phyloP scores from a whole-genome alignment of 176 grass and related monocot genomes.

The Triticum turgidum region DNA sequence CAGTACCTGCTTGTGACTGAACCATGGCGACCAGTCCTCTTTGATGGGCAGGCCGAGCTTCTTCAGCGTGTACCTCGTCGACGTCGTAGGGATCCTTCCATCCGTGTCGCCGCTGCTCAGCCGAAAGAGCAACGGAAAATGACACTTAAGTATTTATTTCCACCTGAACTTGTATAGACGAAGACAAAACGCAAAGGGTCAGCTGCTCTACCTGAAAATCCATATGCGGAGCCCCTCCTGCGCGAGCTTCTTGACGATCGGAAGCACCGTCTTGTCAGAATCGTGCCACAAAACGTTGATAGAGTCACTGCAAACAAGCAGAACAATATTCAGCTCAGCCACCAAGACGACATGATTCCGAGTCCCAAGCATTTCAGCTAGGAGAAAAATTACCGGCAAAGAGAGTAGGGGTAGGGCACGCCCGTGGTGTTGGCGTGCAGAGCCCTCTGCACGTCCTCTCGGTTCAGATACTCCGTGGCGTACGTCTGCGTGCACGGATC shows the following conservation, averaged over 20 bases:
- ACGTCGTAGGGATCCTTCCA: constrained; percentile 51
- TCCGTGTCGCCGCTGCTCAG: constrained; percentile 50
- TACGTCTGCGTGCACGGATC: constrained; percentile 44
- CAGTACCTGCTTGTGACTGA: constrained; percentile 43
- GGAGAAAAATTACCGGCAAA: constrained; percentile 28
- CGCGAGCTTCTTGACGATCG: constrained; percentile 43
- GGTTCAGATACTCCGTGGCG: constrained; percentile 41
- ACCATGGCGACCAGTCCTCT: constrained; percentile 54
- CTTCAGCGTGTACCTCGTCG: constrained; percentile 52
- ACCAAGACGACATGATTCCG: not conserved
- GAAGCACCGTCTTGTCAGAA: constrained; percentile 37
- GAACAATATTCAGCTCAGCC: not conserved
- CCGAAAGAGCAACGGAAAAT: too few species aligned
- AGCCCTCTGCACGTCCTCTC: constrained; percentile 46
- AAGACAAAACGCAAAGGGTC: not conserved
- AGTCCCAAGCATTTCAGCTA: not conserved
- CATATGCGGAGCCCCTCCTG: constrained; percentile 39
- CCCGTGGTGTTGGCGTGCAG: constrained; percentile 34
- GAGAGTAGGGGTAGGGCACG: constrained; percentile 1
- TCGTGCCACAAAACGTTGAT: constrained; percentile 32
- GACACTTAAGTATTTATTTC: too few species aligned
- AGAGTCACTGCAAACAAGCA: not conserved
- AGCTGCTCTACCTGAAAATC: constrained; percentile 15
- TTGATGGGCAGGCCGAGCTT: constrained; percentile 46
- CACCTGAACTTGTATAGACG: too few species aligned